Percentiles rank a stretch among this genome's conserved stretches.
Conservation (phyloP, 768 basidiomycete species). For the Lactarius deliciosus region DNA sequence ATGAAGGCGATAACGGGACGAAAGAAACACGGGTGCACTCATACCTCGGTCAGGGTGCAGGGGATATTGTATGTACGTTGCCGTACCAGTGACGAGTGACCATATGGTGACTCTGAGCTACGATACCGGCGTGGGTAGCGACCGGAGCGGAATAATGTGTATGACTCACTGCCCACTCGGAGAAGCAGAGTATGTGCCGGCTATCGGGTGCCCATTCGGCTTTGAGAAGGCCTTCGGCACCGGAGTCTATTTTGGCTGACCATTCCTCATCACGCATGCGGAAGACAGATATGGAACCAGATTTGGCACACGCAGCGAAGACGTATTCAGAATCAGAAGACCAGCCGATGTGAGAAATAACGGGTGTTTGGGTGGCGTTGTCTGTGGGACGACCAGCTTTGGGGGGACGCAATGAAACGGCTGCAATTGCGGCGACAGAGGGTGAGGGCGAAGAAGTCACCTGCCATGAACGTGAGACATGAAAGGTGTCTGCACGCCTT, state of each 20-base stretch:
- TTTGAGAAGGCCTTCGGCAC: conserved; percentile 80
- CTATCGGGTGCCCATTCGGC: conserved; percentile 92
- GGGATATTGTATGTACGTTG: conserved; percentile 86
- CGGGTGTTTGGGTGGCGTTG: conserved; percentile 36
- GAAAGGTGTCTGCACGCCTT: conserved; percentile 79
- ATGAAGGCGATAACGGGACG: conserved; percentile 4
- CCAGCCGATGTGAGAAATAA: conserved; percentile 80
- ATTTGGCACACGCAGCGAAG: conserved; percentile 73
- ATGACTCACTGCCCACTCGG: conserved; percentile 84
- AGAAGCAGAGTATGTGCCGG: conserved; percentile 81
- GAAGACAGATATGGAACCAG: conserved; percentile 70
- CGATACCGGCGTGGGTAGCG: conserved; percentile 4
- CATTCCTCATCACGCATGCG: conserved; percentile 79
- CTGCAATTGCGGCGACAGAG: conserved; percentile 44
- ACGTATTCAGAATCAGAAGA: conserved; percentile 87
- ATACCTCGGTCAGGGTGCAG: conserved; percentile 78
- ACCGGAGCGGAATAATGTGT: conserved; percentile 1
- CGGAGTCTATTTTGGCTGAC: conserved; percentile 74
- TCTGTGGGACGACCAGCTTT: conserved; percentile 36
- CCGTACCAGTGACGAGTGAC: conserved; percentile 71
- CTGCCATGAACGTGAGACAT: conserved; percentile 79
- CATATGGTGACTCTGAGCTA: conserved; percentile 86
- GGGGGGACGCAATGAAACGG: conserved; percentile 36
- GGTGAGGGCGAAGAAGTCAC: conserved; percentile 56
- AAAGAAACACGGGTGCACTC: conserved; percentile 13